These are phyloP conservation scores for Neurospora terricola DNA, from an alignment of 495 filamentous ascomycete species.

Conservation along the genomic window DNA sequence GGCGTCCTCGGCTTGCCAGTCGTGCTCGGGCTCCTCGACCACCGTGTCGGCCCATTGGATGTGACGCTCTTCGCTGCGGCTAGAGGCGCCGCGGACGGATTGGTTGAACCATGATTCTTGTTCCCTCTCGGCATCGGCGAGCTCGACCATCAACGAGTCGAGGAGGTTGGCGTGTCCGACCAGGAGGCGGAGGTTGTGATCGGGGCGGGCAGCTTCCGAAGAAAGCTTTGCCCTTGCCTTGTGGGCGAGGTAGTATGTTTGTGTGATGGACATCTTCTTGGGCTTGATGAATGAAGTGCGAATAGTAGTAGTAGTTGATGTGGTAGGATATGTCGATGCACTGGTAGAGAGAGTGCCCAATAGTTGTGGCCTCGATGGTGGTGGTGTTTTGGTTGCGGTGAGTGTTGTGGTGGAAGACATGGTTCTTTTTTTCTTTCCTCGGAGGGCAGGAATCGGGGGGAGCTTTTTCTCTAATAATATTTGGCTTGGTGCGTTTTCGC, in stretches of 20 bases:
- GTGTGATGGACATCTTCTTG: conserved; percentile 87
- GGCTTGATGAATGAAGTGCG: conserved; percentile 20
- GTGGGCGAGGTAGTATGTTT: conserved; percentile 96
- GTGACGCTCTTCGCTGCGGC: conserved; percentile 48
- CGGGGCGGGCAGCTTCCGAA: conserved; percentile 73
- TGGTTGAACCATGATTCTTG: conserved; percentile 98
- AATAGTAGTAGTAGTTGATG: conserved; percentile 5
- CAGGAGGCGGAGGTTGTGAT: conserved; percentile 88
- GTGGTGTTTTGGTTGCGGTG: conserved; percentile 7
- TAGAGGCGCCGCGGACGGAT: conserved; percentile 68
- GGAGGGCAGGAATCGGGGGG: not conserved
- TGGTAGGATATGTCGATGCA: conserved; percentile 1
- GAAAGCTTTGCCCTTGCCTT: conserved; percentile 93
- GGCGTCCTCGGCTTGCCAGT: conserved; percentile 59
- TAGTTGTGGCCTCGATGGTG: conserved; percentile 6
- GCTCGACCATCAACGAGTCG: conserved; percentile 90
- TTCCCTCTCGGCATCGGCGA: conserved; percentile 86
- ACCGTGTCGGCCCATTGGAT: conserved; percentile 83
- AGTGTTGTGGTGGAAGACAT: conserved; percentile 19
- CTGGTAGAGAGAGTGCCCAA: not conserved
- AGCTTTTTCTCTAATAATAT: conserved; percentile 12
- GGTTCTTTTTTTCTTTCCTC: conserved; percentile 7
- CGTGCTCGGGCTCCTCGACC: conserved; percentile 61
- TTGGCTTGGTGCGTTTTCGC: conserved; percentile 11
- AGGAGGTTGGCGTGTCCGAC: conserved; percentile 97